Percentiles rank a stretch among this genome's conserved stretches.
Conservation (phyloP, 148 eudicot species). For the Spergularia marina region DNA sequence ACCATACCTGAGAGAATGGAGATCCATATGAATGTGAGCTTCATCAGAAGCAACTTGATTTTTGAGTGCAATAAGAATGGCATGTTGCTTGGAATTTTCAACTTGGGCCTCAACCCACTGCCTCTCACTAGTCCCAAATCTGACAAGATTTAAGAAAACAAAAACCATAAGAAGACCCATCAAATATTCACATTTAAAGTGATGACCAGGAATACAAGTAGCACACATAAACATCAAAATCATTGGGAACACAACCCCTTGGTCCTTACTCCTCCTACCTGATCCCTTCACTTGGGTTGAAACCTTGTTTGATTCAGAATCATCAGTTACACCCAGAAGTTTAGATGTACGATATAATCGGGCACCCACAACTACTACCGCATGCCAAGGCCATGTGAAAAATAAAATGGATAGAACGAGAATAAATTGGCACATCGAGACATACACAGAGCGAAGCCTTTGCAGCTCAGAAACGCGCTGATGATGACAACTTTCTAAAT, state of each 20-base stretch:
- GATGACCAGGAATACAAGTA: constrained; percentile 5
- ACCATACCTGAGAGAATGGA: constrained; percentile 83
- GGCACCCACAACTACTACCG: background rate
- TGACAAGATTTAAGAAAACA: constrained; percentile 24
- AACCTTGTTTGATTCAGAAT: background rate
- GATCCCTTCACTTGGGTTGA: background rate
- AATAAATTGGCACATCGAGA: constrained; percentile 4
- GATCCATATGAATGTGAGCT: constrained; percentile 97
- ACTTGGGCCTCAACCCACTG: constrained; percentile 99
- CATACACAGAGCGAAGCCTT: constrained; percentile 96
- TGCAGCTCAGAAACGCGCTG: constrained; percentile 96
- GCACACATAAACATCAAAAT: background rate
- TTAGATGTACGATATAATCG: background rate
- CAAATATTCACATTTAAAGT: background rate
- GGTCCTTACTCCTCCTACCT: background rate
- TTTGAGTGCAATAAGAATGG: constrained; percentile 78
- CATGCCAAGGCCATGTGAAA: background rate
- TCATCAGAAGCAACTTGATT: constrained; percentile 95
- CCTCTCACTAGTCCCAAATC: constrained; percentile 97
- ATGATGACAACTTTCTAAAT: constrained; percentile 60
- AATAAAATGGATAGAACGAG: background rate
- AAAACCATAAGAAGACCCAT: constrained; percentile 13
- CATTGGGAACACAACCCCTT: background rate
- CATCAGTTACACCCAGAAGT: background rate
- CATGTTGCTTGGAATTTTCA: constrained; percentile 97